Evolutionary conservation across 352 stramenopile genomes (phyloP), one percentile per base, ranked within the genome.

Genomic region (Phytophthora citrophthora): DNA sequence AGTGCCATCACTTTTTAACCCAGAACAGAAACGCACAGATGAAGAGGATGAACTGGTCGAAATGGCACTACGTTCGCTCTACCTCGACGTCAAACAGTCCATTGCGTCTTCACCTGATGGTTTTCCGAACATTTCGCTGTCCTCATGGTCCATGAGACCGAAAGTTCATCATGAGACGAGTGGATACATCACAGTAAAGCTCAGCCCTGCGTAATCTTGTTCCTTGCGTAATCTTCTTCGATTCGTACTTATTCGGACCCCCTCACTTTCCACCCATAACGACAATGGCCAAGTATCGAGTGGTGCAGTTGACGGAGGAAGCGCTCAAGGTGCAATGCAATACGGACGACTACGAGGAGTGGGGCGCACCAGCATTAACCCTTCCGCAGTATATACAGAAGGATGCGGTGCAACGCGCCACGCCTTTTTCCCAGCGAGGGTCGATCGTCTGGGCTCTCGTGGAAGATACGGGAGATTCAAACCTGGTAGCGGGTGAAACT

Each of bases 391-490:
- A 82, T 40, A 74, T 82, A 40, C 36, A 31, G 11, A 79, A 85
- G 24, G 78, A 88, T 46, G 47, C 54, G 41, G 36, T 70, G n/a
- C 72, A 88, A 61, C 81, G 81, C 12, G 51, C 51, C 27, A 87
- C 72, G 13, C 41, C 67, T 27, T 85, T 89, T 62, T 83, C 83
- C 23, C 47, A 76, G 47, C 61, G 68, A 36, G 73, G 79, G 2
- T 85, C 80, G n/a, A 78, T 88, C 44, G 89, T 87, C 71, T 91
- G 79, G 77, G 83, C 77, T 9, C 70, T 91, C 3, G 79, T 91
- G 12, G 76, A 84, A 44, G 68, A 77, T 34, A 54, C 7, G 16
- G 39, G 9, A 4, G 43, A 66, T 29, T 61, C 46, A 2, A 47
- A 56, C 2, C 27, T 80, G 2, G 46, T 51, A 13, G 47, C 55